Percentiles rank a stretch among this genome's conserved stretches.
Conservation (phyloP, 768 basidiomycete genomes). For the Lactarius evosmus region DNA sequence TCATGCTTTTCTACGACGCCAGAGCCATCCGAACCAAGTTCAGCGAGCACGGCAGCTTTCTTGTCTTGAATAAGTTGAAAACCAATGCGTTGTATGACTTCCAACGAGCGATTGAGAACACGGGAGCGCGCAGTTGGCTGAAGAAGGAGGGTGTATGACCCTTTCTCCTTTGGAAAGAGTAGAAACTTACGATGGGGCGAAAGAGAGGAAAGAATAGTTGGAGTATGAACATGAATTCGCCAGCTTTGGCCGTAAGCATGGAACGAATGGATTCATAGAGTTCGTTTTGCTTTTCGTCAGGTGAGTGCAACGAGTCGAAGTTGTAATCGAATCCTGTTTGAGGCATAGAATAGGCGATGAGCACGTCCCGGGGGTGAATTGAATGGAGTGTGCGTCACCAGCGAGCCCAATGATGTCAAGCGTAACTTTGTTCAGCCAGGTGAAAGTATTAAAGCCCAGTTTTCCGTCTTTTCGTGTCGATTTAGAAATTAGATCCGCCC, state of each 20-base stretch:
- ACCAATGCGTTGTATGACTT: constrained; percentile 51
- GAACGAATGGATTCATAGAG: constrained; percentile 37
- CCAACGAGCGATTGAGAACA: constrained; percentile 33
- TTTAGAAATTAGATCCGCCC: constrained; percentile 23
- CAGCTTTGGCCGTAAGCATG: constrained; percentile 29
- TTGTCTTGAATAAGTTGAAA: constrained; percentile 47
- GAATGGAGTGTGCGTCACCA: constrained; percentile 15
- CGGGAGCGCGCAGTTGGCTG: constrained; percentile 31
- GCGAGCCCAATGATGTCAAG: constrained; percentile 32
- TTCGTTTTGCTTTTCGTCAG: constrained; percentile 31
- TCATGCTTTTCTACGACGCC: constrained; percentile 22
- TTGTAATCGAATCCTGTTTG: constrained; percentile 40
- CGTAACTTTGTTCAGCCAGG: constrained; percentile 29
- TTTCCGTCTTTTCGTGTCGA: constrained; percentile 18
- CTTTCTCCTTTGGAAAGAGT: not conserved
- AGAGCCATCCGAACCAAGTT: not conserved
- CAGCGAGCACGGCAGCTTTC: constrained; percentile 38
- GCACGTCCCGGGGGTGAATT: not conserved
- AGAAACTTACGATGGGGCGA: constrained; percentile 38
- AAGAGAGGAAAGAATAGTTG: constrained; percentile 39
- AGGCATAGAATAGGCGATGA: not conserved
- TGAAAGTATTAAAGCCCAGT: constrained; percentile 18
- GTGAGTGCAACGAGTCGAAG: constrained; percentile 35
- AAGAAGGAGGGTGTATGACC: not conserved
- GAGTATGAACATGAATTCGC: constrained; percentile 35